These are phyloP conservation scores for Lachnellula occidentalis DNA, from an alignment of 2,329 filamentous ascomycete genomes.

Conservation along the genomic window DNA sequence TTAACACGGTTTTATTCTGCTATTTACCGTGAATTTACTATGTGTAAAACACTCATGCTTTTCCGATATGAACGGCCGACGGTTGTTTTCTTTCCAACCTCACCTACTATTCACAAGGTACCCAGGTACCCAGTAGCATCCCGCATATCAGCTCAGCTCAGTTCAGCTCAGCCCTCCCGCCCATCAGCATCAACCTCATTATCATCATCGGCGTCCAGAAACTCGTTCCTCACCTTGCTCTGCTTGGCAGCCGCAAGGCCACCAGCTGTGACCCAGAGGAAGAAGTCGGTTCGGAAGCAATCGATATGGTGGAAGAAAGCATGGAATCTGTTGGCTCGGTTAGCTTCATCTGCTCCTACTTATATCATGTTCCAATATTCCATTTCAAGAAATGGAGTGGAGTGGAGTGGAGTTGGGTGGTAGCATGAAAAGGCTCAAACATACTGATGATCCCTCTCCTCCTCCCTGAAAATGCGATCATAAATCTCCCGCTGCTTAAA, in stretches of 20 bases:
- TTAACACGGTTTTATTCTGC: too few relatives aligned
- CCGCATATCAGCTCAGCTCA: too few relatives aligned
- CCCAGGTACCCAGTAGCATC: too few relatives aligned
- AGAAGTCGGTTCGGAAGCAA: conserved; percentile 65
- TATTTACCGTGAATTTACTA: too few relatives aligned
- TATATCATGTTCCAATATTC: not conserved
- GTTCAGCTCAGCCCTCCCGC: conserved; percentile 20
- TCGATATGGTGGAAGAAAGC: conserved; percentile 76
- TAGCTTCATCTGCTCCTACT: not conserved
- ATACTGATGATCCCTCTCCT: conserved; percentile 82
- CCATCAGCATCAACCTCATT: conserved; percentile 37
- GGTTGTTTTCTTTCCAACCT: too few relatives aligned
- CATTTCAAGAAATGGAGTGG: not conserved
- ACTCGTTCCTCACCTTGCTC: conserved; percentile 40
- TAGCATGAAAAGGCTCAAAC: conserved; percentile 28
- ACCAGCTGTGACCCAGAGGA: conserved; percentile 68
- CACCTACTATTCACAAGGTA: too few relatives aligned
- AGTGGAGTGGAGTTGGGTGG: not conserved
- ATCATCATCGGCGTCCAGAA: conserved; percentile 43
- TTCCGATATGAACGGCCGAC: too few relatives aligned
- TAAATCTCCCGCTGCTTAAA: conserved; percentile 96
- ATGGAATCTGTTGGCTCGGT: conserved; percentile 54
- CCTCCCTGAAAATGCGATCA: conserved; percentile 81
- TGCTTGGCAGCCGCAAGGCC: conserved; percentile 57
- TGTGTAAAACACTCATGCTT: too few relatives aligned